Conservation (phyloP, 2,329 filamentous ascomycete species). For the Colletotrichum plurivorum region DNA sequence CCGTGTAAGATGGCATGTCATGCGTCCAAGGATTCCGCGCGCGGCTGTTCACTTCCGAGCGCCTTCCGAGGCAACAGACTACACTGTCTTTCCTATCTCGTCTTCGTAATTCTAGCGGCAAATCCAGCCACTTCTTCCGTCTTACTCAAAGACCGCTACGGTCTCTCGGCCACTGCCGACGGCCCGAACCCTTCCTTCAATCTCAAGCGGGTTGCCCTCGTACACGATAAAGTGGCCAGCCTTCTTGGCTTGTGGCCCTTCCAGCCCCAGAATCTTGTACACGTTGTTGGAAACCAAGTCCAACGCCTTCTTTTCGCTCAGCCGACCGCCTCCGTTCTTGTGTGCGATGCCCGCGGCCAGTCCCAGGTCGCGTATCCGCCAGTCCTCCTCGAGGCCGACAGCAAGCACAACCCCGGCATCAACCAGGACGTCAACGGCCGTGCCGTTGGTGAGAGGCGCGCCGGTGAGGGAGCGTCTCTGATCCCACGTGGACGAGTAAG, state of each 20-base stretch:
- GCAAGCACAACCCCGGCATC: conserved; percentile 71
- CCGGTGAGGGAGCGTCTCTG: conserved; percentile 73
- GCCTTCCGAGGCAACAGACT: no score
- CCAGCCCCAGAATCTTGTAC: conserved; percentile 69
- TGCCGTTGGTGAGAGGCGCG: conserved; percentile 76
- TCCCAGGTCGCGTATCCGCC: conserved; percentile 71
- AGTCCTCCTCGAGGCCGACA: conserved; percentile 73
- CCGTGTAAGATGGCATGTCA: neutral
- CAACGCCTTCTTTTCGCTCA: conserved; percentile 69
- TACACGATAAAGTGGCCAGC: conserved; percentile 71
- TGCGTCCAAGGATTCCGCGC: neutral
- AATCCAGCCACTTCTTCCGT: neutral
- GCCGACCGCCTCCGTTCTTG: conserved; percentile 68
- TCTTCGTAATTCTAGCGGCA: neutral
- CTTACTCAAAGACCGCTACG: conserved; percentile 54
- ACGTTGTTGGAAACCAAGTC: conserved; percentile 71
- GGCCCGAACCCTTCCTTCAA: conserved; percentile 68
- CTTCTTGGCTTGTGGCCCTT: conserved; percentile 46
- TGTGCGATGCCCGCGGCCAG: conserved; percentile 72
- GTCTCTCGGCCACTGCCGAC: conserved; percentile 61
- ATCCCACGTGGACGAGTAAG: conserved; percentile 71
- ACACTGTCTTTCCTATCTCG: no score
- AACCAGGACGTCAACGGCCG: conserved; percentile 69
- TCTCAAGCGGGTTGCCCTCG: conserved; percentile 74
- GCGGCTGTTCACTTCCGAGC: neutral